Conservation (phyloP, 139 green algal genomes). For the Picochlorum costavermella region DNA sequence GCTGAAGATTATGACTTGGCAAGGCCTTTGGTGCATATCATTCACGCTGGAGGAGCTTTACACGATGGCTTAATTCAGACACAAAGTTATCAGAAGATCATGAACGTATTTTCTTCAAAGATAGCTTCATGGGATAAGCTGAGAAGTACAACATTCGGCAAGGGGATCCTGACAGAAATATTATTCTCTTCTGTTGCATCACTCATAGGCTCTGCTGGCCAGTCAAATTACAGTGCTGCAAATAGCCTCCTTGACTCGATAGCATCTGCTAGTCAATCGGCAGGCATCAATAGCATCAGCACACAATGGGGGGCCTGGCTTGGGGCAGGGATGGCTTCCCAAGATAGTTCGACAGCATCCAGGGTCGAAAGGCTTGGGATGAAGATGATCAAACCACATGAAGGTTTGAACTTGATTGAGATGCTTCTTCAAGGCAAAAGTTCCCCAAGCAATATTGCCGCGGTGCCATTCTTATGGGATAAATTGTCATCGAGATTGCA, state of each 20-base stretch:
- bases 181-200: constrained; percentile 50
- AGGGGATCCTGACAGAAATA: constrained; percentile 7
- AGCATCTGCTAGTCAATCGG: background rate
- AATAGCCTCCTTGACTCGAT: constrained; percentile 41
- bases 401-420: constrained; percentile 45
- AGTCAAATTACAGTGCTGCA: constrained; percentile 45
- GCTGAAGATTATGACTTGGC: background rate
- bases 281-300: constrained; percentile 2
- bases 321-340: constrained; percentile 38
- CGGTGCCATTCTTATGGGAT: constrained; percentile 28
- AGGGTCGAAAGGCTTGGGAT: constrained; percentile 67
- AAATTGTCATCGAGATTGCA: constrained; percentile 15
- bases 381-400: constrained; percentile 21
- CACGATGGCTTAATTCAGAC: background rate
- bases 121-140: background rate
- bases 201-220: constrained; percentile 40
- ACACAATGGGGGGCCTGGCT: constrained; percentile 51
- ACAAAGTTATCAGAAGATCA: background rate
- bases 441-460: constrained; percentile 10
- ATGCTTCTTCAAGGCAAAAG: constrained; percentile 11
- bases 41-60: constrained; percentile 4
- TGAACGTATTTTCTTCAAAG: background rate
- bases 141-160: background rate
- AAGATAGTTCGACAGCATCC: constrained; percentile 34
- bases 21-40: background rate